Percentiles rank a stretch among this genome's conserved stretches.
phyloP scores from a whole-genome alignment of 768 basidiomycete species.

The Suillus lakei region DNA sequence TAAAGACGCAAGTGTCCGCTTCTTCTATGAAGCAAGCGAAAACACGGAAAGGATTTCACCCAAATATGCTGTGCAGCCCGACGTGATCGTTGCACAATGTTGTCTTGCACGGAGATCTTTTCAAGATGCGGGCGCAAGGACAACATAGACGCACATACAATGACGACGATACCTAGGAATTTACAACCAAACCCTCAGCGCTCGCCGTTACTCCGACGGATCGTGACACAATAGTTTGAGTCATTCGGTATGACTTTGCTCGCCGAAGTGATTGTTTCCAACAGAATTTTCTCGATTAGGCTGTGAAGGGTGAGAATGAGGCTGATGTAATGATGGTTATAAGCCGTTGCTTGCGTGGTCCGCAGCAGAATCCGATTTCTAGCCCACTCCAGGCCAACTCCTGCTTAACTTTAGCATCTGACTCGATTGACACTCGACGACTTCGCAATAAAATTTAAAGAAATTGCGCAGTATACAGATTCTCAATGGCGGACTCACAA shows the following conservation, averaged over 20 bases:
- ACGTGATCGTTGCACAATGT: background rate
- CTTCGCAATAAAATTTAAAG: conserved; percentile 17
- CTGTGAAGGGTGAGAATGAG: conserved; percentile 32
- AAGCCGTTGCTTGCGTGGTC: conserved; percentile 38
- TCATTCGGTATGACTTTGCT: conserved; percentile 22
- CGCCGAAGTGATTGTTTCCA: background rate
- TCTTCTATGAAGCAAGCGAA: conserved; percentile 4
- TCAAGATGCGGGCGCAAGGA: background rate
- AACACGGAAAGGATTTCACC: background rate
- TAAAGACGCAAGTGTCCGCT: background rate
- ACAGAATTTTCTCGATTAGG: conserved; percentile 15
- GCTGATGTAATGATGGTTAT: conserved; percentile 41
- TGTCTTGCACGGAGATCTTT: conserved; percentile 1
- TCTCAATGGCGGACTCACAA: conserved; percentile 34
- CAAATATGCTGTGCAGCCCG: background rate
- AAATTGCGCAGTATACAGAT: conserved; percentile 31
- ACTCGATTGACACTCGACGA: conserved; percentile 10
- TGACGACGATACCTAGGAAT: too few relatives aligned
- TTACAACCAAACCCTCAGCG: too few relatives aligned
- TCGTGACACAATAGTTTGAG: background rate
- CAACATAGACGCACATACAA: too few relatives aligned
- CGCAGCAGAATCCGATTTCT: conserved; percentile 30
- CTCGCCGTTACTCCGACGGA: conserved; percentile 6
- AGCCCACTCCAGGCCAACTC: conserved; percentile 11
- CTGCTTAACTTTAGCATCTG: conserved; percentile 16